Conservation (phyloP, 768 basidiomycete species). For the Lentinula boryana region DNA sequence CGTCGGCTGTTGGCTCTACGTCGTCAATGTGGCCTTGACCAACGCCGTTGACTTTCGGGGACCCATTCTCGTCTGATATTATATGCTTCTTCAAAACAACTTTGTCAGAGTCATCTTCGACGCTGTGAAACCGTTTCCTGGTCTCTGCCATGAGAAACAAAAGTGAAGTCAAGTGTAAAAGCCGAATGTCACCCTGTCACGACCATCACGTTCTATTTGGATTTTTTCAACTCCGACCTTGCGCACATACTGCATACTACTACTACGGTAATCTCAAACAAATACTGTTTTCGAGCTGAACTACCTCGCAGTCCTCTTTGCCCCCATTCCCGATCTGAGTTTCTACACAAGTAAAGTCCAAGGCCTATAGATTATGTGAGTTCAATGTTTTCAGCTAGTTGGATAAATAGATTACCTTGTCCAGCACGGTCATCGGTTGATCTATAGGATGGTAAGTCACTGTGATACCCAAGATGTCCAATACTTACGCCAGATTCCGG, state of each 20-base stretch:
- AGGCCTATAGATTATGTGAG: slow-evolving; percentile 35
- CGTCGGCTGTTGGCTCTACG: slow-evolving; percentile 40
- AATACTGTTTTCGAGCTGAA: slow-evolving; percentile 37
- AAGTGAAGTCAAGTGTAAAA: not conserved
- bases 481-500: slow-evolving; percentile 85
- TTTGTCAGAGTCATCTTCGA: slow-evolving; percentile 36
- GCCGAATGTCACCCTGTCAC: not conserved
- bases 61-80: slow-evolving; percentile 42
- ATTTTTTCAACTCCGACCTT: not conserved
- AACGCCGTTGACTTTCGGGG: slow-evolving; percentile 49
- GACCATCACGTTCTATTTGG: not conserved
- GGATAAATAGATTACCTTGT: slow-evolving; percentile 42
- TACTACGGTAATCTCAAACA: slow-evolving; percentile 20
- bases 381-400: not conserved
- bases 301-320: slow-evolving; percentile 79
- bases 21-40: slow-evolving; percentile 21
- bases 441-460: slow-evolving; percentile 39
- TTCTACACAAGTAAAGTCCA: slow-evolving; percentile 88
- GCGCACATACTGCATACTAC: not conserved
- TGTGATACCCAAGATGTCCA: not conserved
- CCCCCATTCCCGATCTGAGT: slow-evolving; percentile 85
- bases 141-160: slow-evolving; percentile 31
- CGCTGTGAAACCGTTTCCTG: slow-evolving; percentile 51
- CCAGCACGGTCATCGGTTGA: slow-evolving; percentile 86
- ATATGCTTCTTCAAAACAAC: slow-evolving; percentile 51